Percentiles rank a stretch among this genome's conserved stretches.
Conservation (phyloP, 2,329 filamentous ascomycete genomes). For the Cordyceps farinosa region DNA sequence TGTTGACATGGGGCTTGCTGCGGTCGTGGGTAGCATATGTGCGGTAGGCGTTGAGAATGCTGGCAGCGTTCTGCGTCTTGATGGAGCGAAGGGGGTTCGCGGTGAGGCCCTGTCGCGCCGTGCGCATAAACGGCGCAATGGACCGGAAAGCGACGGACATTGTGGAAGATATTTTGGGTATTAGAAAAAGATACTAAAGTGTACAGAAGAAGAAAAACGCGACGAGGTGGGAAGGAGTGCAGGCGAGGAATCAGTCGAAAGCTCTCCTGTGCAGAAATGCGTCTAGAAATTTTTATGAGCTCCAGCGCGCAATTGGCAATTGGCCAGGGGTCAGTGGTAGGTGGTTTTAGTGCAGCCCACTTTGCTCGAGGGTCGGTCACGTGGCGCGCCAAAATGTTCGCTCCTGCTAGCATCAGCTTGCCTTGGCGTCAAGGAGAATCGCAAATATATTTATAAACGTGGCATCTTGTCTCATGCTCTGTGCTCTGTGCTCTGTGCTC, state of each 20-base stretch:
- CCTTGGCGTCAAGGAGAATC: not conserved
- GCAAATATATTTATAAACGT: not conserved
- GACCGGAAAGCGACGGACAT: constrained; percentile 82
- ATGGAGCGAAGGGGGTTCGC: constrained; percentile 74
- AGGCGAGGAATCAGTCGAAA: constrained; percentile 19
- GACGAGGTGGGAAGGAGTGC: constrained; percentile 20
- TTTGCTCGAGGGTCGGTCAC: constrained; percentile 11
- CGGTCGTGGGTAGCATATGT: constrained; percentile 74
- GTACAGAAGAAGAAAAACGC: constrained; percentile 27
- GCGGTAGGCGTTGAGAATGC: constrained; percentile 62
- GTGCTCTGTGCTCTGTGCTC: too few species aligned
- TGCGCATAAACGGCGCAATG: constrained; percentile 74
- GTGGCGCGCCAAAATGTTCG: constrained; percentile 7
- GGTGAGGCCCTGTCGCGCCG: constrained; percentile 71
- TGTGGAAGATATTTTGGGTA: constrained; percentile 34
- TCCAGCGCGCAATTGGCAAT: constrained; percentile 21
- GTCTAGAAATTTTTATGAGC: constrained; percentile 37
- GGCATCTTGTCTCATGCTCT: not conserved
- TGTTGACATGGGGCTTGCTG: constrained; percentile 96
- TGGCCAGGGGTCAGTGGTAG: constrained; percentile 12
- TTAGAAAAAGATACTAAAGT: constrained; percentile 26
- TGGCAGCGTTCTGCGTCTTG: constrained; percentile 58
- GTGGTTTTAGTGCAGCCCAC: not conserved
- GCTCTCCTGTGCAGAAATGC: constrained; percentile 25
- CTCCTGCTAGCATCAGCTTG: constrained; percentile 3